Percentiles rank a stretch among this genome's conserved stretches.
These are phyloP conservation scores for Cercospora zeina DNA, from an alignment of 2,329 filamentous ascomycete species.

Conservation along the genomic window DNA sequence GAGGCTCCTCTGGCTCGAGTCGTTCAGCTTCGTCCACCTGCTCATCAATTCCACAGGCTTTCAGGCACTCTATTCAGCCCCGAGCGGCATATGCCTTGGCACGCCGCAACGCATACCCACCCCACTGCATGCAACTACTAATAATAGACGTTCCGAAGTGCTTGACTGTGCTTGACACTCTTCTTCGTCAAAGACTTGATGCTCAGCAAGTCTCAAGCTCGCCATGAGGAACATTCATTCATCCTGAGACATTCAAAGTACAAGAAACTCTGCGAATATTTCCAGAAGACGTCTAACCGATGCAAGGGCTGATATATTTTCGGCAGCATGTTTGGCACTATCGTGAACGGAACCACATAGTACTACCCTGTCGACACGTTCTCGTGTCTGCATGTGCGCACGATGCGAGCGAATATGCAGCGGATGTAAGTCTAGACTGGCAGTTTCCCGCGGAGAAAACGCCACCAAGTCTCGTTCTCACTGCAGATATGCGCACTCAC, in stretches of 20 bases:
- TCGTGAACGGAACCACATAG: background rate
- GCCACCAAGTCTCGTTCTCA: background rate
- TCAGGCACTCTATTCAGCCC: background rate
- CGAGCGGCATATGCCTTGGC: slow-evolving; percentile 5
- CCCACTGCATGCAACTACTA: background rate
- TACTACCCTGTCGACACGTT: slow-evolving; percentile 7
- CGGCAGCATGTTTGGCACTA: background rate
- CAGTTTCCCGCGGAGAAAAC: background rate
- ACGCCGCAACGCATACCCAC: background rate
- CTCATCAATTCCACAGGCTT: background rate
- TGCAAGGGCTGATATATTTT: slow-evolving; percentile 6
- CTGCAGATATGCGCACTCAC: background rate
- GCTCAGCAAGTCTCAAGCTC: background rate
- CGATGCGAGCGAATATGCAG: background rate
- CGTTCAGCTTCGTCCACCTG: background rate
- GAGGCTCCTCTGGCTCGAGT: background rate
- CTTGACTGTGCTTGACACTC: slow-evolving; percentile 5
- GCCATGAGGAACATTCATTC: background rate
- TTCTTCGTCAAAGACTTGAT: background rate
- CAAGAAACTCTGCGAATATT: background rate
- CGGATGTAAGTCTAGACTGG: background rate
- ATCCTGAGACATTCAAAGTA: background rate
- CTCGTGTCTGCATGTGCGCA: background rate
- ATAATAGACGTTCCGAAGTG: slow-evolving; percentile 6
- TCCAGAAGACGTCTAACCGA: background rate